Base-by-base conservation (phyloP, 2,329 filamentous ascomycete species). In the Talaromyces islandicus region DNA sequence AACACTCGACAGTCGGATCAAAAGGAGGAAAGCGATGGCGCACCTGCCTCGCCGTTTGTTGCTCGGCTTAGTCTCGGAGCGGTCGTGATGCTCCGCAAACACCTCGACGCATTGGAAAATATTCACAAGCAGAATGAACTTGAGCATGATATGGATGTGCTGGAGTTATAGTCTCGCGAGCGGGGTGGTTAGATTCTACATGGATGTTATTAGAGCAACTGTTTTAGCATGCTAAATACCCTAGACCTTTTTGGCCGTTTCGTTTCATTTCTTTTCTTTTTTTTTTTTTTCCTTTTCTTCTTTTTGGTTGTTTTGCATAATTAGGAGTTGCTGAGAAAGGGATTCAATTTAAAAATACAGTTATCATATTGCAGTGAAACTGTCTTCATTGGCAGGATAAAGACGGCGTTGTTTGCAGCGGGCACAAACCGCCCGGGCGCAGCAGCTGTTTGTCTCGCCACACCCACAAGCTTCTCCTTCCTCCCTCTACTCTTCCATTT, bases 21-120 rank as follows among this genome's bases (percentile, higher is more conserved):
- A 29, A 57, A 64, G 9, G 64, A 62, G 17, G 66, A 60, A 46
- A 62, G 62, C 30, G 58, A 66, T 50, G 55, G 35, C 3, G 67
- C 58, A 3, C 64, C 57, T 11, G 71, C 67, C n/a, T 68, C 67
- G 29, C 59, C 60, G 7, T 73, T 73, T 60, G 63, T 73, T 11
- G 60, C 62, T 35, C 71, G 70, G 27, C 64, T 75, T 32, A 74
- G 71, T 56, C 61, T 67, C 7, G 72, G 72, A 25, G 72, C 71
- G 4, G 64, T 69, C 29, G 68, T 73, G 21, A 71, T 74, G 68
- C 59, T 75, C 27, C 62, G 64, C 24, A 69, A 68, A 54, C 65
- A 68, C 54, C 38, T 74, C 7, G 59, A 58, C 12, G 65, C 66
- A 21, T 62, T 75, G 54, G 66, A 70, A 63, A 63, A 60, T 24